phyloP scores from a whole-genome alignment of 2,329 filamentous ascomycete genomes.

The Penicillium sp. region DNA sequence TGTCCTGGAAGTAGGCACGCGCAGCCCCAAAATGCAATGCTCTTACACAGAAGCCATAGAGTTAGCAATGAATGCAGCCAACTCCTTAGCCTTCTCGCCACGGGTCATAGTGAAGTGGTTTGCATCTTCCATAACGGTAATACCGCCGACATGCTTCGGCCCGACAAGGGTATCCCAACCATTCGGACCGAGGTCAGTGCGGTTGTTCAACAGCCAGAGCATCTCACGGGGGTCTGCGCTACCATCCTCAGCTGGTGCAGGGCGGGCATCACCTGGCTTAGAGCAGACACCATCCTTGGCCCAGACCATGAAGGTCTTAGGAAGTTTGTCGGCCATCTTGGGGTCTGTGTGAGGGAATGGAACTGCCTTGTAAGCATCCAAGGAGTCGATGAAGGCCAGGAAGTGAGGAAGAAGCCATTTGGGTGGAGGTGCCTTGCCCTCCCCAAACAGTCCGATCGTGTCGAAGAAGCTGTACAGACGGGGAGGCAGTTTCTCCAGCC shows the following conservation, averaged over 20 bases:
- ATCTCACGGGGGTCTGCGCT: slow-evolving; percentile 46
- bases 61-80: slow-evolving; percentile 28
- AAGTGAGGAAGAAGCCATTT: slow-evolving; percentile 53
- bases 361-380: slow-evolving; percentile 44
- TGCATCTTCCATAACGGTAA: slow-evolving; percentile 31
- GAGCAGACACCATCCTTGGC: slow-evolving; percentile 48
- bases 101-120: slow-evolving; percentile 37
- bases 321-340: slow-evolving; percentile 33
- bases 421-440: slow-evolving; percentile 43
- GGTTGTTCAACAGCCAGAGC: slow-evolving; percentile 49
- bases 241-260: slow-evolving; percentile 37
- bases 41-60: slow-evolving; percentile 21
- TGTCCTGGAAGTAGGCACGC: background rate
- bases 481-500: slow-evolving; percentile 64
- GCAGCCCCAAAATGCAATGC: slow-evolving; percentile 2
- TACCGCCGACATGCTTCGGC: slow-evolving; percentile 32
- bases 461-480: slow-evolving; percentile 51
- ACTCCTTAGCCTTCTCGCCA: slow-evolving; percentile 29
- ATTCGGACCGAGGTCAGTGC: slow-evolving; percentile 47
- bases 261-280: slow-evolving; percentile 39
- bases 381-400: slow-evolving; percentile 46
- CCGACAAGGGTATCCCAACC: slow-evolving; percentile 48
- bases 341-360: slow-evolving; percentile 31
- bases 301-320: slow-evolving; percentile 47
- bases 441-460: slow-evolving; percentile 46